Evolutionary conservation across 768 basidiomycete genomes (phyloP), one percentile per base, ranked within the genome.

Genomic region (Mycena rebaudengoi): DNA sequence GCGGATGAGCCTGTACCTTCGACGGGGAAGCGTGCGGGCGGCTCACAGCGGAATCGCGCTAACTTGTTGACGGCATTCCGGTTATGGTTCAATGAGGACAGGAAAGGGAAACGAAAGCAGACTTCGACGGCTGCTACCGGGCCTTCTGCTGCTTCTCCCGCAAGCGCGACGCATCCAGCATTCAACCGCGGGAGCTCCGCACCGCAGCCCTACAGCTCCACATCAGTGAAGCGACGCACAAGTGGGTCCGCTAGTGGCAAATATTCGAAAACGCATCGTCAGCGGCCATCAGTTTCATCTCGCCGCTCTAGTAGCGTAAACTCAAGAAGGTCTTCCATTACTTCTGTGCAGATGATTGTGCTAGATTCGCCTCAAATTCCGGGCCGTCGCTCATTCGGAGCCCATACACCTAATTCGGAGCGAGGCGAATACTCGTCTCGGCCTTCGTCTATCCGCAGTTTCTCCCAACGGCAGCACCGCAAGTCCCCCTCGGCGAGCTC

Each of bases 1-100:
- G 71, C 75, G 13, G 75, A 76, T 20, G 64, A 52, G 26, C 30
- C 35, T 13, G 46, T 37, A 8, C 32, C 44, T 28, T 57, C 60
- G 16, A 51, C 65, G 8, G 62, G 68, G 5, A 73, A 73, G 35
- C 55, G 65, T 12, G 52, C 70, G 13, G 70, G n/a, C n/a, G n/a
- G 70, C 5, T 80, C 80, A 21, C 78, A 84, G 29, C 83, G 90
- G 23, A 90, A 91, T 73, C 84, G 91, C 33, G 92, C 93, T 8
- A 95, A 91, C 72, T 74, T 99, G 28, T 79, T 98, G 49, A 89
- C 91, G 3, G 87, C 94, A 7, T 95, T 99, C 78, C 86, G 94
- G 44, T 83, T 90, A 64, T 95, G 96, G 94, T 97, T 98, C 78
- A 88, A 95, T 62, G 95, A 98, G 64, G 96, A 96, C 66, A 84